Evolutionary conservation across 2,329 filamentous ascomycete genomes (phyloP).

Genomic region (Trichoderma simmonsii): DNA sequence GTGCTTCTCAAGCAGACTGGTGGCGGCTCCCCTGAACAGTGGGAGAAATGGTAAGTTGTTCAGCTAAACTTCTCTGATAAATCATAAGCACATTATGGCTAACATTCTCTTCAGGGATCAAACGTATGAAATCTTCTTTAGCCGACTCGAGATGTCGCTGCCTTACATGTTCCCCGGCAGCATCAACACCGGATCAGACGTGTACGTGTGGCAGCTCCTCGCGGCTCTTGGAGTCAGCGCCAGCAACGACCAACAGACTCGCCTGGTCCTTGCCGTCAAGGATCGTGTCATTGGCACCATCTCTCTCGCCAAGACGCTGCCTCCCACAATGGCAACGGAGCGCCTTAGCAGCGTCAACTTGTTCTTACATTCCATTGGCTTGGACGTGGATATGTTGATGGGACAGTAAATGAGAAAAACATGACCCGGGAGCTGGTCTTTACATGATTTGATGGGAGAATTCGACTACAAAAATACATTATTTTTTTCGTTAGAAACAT

Average conservation of each 20-base stretch:
- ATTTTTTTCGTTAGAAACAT: neutral
- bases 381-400: constrained; percentile 79
- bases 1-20: constrained; percentile 86
- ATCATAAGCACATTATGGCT: neutral
- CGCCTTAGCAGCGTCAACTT: constrained; percentile 90
- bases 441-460: neutral
- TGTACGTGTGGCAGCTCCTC: constrained; percentile 97
- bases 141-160: constrained; percentile 77
- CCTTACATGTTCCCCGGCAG: constrained; percentile 85
- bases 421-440: neutral
- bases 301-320: constrained; percentile 80
- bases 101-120: constrained; percentile 52
- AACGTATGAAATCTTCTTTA: constrained; percentile 84
- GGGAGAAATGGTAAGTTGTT: constrained; percentile 71
- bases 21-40: constrained; percentile 66
- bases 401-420: constrained; percentile 28
- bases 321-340: constrained; percentile 77
- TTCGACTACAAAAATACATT: neutral
- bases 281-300: constrained; percentile 97
- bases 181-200: constrained; percentile 86
- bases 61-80: neutral
- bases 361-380: constrained; percentile 97
- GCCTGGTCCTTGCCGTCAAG: constrained; percentile 92
- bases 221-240: constrained; percentile 93
- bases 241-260: constrained; percentile 89